Base-by-base conservation (phyloP, 129 eudicot genomes). In the Ambrosia trifida region DNA sequence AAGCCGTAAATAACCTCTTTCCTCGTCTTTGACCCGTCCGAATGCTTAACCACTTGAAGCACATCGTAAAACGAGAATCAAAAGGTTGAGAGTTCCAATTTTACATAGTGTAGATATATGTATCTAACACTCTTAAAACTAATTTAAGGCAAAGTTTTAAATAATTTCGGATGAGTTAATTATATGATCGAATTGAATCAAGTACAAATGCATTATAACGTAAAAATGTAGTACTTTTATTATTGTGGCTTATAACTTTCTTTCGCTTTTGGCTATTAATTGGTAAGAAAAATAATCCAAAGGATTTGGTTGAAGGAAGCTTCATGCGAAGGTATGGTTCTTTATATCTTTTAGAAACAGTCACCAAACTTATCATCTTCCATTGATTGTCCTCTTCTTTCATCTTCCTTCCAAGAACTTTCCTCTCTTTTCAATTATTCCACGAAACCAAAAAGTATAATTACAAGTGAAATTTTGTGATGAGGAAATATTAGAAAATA, bases 371-470 rank as follows among this genome's bases (percentile, higher is more conserved):
- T 49, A 33, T 65, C 41, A 31, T 5, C 62, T 66, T 67, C 41
- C 62, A 44, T 68, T 67, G 30, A 3, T 74, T 76, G 80, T 76
- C 74, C 49, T 76, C 11, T 75, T 76, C 13, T 56, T 33, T 35
- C 50, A 35, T 68, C 69, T 32, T 20, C 79, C 80, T 76, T 76
- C 80, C 80, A 76, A 54, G 80, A 76, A 76, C 60, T 43, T 76
- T 76, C 80, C 74, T 58, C 16, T 31, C 38, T 59, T 32, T 33
- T 58, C 33, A 4, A 13, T 59, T 31, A 30, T 30, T 59, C 19
- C 65, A 59, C 65, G 49, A 69, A 69, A 69, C 16, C 35, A 51
- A 4, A 16, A 50, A 12, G 0, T 7, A 10, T 11, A 30, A 9
- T 68, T n/a, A 32, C 14, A 59, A 68, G 43, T 30, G 17, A 31